Evolutionary conservation across 2,329 filamentous ascomycete genomes (phyloP).

Genomic region (Seiridium cupressi): DNA sequence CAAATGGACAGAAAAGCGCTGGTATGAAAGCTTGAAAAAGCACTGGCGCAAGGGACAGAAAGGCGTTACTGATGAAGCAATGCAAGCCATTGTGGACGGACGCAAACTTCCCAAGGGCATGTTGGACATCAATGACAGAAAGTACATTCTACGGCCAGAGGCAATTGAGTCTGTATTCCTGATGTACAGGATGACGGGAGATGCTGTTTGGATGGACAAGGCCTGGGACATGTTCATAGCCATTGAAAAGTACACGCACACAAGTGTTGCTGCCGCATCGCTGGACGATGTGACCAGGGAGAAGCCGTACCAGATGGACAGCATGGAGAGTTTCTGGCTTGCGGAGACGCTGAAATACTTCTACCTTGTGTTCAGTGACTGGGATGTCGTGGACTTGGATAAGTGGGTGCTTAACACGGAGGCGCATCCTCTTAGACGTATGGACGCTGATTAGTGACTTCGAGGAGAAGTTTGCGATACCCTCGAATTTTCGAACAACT

Average conservation of each 20-base stretch:
- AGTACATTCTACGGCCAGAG: conserved; percentile 70
- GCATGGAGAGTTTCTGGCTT: conserved; percentile 77
- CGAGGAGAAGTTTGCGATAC: background rate
- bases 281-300: conserved; percentile 60
- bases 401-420: conserved; percentile 61
- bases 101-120: conserved; percentile 51
- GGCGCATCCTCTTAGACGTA: conserved; percentile 47
- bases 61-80: conserved; percentile 20
- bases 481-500: background rate
- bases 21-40: conserved; percentile 21
- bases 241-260: conserved; percentile 59
- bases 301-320: conserved; percentile 29
- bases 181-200: conserved; percentile 72
- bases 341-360: conserved; percentile 69
- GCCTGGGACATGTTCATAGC: conserved; percentile 74
- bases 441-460: conserved; percentile 17
- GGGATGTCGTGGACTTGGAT: conserved; percentile 57
- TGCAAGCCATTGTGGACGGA: conserved; percentile 22
- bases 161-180: conserved; percentile 80
- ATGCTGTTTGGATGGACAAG: conserved; percentile 61
- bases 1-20: conserved; percentile 27
- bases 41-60: conserved; percentile 22
- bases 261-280: conserved; percentile 62
- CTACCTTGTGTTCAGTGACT: conserved; percentile 61
- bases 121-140: conserved; percentile 49